Evolutionary conservation across 306 rosid genomes (phyloP).

Genomic region (Datisca glomerata): DNA sequence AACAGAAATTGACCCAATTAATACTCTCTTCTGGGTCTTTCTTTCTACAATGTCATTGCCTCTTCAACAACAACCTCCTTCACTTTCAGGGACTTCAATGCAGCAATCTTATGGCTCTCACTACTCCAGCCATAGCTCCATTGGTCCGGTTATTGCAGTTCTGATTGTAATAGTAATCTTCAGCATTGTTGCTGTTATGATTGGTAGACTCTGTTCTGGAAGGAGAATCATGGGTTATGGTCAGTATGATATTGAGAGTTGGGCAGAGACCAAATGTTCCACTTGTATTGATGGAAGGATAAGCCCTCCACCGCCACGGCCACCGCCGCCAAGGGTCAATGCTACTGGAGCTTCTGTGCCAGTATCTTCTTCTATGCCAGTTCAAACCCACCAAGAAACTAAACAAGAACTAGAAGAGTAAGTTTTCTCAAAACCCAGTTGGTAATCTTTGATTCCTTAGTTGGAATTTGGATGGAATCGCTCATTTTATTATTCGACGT

Average conservation of each 20-base stretch:
- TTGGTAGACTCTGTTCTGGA: slow-evolving; percentile 21
- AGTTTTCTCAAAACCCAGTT: slow-evolving; percentile 23
- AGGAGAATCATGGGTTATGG: slow-evolving; percentile 52
- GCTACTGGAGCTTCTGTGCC: slow-evolving; percentile 3
- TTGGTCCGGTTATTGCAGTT: slow-evolving; percentile 21
- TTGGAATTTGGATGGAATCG: neutral
- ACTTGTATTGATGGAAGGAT: slow-evolving; percentile 74
- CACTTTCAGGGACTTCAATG: slow-evolving; percentile 4
- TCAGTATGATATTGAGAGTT: slow-evolving; percentile 59
- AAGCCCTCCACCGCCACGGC: slow-evolving; percentile 11
- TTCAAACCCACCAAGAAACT: slow-evolving; percentile 25
- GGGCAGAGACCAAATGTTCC: slow-evolving; percentile 83
- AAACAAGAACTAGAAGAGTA: slow-evolving; percentile 21
- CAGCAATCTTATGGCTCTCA: slow-evolving; percentile 8
- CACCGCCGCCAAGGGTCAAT: slow-evolving; percentile 10
- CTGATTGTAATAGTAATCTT: slow-evolving; percentile 17
- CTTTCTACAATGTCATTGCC: slow-evolving; percentile 12
- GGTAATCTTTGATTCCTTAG: slow-evolving; percentile 15
- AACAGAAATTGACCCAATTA: too few species aligned
- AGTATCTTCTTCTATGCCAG: slow-evolving; percentile 23
- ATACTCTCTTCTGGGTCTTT: neutral
- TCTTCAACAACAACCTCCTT: slow-evolving; percentile 15
- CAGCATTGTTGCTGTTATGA: slow-evolving; percentile 16
- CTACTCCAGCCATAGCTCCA: slow-evolving; percentile 12
- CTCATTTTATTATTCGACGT: too few species aligned